A percentile compares a stretch with the other conserved stretches of the same genome.
Evolutionary conservation across 1,284 basidiomycete genomes (phyloP).

Genomic region (Fistulina hepatica): DNA sequence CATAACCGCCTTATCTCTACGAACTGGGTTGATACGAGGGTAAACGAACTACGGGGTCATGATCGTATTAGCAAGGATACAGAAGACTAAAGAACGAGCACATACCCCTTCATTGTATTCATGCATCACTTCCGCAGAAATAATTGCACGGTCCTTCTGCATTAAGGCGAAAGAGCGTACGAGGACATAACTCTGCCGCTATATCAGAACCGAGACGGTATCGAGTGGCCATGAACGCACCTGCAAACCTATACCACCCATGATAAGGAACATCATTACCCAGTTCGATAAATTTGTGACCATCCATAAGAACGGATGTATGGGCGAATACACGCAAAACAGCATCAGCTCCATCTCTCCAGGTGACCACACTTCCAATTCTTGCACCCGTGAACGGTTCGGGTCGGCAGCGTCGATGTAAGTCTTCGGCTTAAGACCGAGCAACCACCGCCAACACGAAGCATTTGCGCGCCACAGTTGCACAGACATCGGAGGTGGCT

Average conservation of each 20-base stretch:
- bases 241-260: constrained; percentile 54
- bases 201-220: not conserved
- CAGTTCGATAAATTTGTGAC: constrained; percentile 61
- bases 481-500: constrained; percentile 27
- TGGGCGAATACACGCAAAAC: constrained; percentile 69
- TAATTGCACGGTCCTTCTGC: constrained; percentile 64
- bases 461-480: constrained; percentile 39
- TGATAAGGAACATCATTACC: constrained; percentile 55
- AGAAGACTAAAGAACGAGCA: constrained; percentile 5
- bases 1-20: constrained; percentile 73
- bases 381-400: constrained; percentile 39
- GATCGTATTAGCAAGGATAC: constrained; percentile 5
- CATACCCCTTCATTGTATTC: constrained; percentile 75
- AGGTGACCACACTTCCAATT: constrained; percentile 69
- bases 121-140: constrained; percentile 73
- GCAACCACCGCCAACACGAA: constrained; percentile 52
- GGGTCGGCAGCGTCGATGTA: not conserved
- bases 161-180: constrained; percentile 48
- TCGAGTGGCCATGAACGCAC: constrained; percentile 23
- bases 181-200: constrained; percentile 36
- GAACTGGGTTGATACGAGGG: constrained; percentile 64
- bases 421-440: constrained; percentile 46
- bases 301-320: constrained; percentile 62
- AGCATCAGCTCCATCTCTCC: constrained; percentile 59
- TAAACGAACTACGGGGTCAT: constrained; percentile 59